phyloP scores from a whole-genome alignment of 2,329 filamentous ascomycete species.

The Hirsutella minnesotensis region DNA sequence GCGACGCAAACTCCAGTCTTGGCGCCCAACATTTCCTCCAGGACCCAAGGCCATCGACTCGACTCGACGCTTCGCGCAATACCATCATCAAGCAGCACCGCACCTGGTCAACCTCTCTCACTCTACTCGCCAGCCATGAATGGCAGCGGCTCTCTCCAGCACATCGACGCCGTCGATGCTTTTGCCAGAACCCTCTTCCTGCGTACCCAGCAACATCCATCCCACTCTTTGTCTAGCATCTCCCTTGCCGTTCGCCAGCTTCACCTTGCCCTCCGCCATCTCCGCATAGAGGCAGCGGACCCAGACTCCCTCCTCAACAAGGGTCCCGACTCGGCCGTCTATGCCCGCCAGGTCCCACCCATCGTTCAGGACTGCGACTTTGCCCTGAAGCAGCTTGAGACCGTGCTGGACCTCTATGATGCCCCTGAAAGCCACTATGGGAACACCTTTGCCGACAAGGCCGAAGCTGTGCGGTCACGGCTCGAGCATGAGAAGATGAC shows the following conservation, averaged over 20 bases:
- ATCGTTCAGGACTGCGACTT: conserved; percentile 44
- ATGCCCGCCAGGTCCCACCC: conserved; percentile 35
- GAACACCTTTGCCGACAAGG: conserved; percentile 22
- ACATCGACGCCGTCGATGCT: conserved; percentile 43
- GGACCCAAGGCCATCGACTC: too few relatives aligned
- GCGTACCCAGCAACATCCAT: conserved; percentile 32
- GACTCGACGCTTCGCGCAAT: too few relatives aligned
- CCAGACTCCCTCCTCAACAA: conserved; percentile 41
- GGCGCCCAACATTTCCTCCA: too few relatives aligned
- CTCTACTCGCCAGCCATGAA: conserved; percentile 15
- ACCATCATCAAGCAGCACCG: too few relatives aligned
- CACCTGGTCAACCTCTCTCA: neutral
- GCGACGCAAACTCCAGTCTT: too few relatives aligned
- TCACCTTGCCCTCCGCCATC: conserved; percentile 43
- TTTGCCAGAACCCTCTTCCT: conserved; percentile 44
- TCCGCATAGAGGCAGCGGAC: conserved; percentile 46
- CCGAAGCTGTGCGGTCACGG: conserved; percentile 31
- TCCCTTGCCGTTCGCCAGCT: conserved; percentile 38
- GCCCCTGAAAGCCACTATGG: conserved; percentile 15
- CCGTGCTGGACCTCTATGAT: conserved; percentile 36
- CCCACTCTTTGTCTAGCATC: conserved; percentile 37
- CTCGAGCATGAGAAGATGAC: conserved; percentile 39
- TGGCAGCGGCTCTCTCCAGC: conserved; percentile 21
- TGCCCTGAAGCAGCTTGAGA: conserved; percentile 41
- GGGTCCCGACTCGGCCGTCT: conserved; percentile 25